Conservation (phyloP, 805 yeast species). For the Barnettozyma sp. region DNA sequence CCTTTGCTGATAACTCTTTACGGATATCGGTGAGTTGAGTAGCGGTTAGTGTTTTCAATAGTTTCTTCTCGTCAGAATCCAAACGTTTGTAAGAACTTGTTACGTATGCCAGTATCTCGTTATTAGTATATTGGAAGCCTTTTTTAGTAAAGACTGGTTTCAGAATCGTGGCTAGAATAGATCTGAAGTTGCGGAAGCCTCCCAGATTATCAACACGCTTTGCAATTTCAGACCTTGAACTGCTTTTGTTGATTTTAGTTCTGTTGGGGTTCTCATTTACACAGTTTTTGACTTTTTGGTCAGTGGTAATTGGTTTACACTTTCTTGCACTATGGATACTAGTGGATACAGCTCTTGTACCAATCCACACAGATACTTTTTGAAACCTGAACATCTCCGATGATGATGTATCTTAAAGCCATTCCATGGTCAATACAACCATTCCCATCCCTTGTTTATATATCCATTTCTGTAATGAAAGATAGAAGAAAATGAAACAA, state of each 20-base stretch:
- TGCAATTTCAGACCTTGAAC: neutral
- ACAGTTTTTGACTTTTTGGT: no score
- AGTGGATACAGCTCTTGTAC: no score
- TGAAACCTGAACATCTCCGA: no score
- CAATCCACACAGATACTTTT: no score
- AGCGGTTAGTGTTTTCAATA: neutral
- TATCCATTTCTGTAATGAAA: no score
- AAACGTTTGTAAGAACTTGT: neutral
- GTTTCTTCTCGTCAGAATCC: neutral
- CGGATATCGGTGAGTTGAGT: neutral
- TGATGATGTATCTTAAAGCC: no score
- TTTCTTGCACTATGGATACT: no score
- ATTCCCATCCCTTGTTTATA: no score
- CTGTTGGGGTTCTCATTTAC: neutral
- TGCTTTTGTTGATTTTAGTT: neutral
- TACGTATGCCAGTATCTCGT: neutral
- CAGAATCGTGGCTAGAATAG: neutral
- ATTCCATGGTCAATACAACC: no score
- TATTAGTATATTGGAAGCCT: neutral
- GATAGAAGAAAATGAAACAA: no score
- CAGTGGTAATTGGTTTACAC: no score
- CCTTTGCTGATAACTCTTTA: neutral
- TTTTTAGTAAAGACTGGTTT: neutral
- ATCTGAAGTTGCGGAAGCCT: neutral
- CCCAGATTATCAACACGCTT: neutral